A percentile compares a stretch with the other conserved stretches of the same genome.
Conservation (phyloP, 148 eudicot species). For the Nepenthes gracilis region DNA sequence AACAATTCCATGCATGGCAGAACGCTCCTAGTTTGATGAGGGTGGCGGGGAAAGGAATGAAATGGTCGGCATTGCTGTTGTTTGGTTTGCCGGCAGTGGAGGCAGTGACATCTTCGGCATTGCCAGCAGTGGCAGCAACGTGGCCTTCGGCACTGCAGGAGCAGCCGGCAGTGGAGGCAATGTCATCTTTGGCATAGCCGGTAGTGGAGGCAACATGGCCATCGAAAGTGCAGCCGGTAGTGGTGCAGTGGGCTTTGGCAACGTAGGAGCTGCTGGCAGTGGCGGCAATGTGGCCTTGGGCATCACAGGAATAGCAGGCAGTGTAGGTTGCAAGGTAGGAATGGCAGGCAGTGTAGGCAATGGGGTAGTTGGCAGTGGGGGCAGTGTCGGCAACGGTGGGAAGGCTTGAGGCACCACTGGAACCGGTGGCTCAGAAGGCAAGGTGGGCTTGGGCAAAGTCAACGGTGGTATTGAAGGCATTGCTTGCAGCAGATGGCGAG, state of each 20-base stretch:
- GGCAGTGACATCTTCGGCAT: no score
- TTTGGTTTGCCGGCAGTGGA: no score
- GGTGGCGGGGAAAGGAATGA: slow-evolving; percentile 14
- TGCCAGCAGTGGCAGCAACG: slow-evolving; percentile 1
- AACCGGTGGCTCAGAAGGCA: not conserved
- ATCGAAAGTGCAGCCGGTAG: no score
- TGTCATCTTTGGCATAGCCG: slow-evolving; percentile 2
- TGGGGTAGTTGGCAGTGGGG: no score
- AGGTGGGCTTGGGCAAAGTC: not conserved
- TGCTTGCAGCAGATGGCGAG: slow-evolving; percentile 7
- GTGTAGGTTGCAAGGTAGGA: no score
- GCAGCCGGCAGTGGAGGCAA: no score
- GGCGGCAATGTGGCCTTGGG: no score
- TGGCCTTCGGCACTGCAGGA: not conserved
- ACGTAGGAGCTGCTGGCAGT: no score
- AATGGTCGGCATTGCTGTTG: no score
- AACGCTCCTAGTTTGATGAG: slow-evolving; percentile 3
- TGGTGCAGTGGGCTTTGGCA: not conserved
- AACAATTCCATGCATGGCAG: no score
- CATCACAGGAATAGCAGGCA: no score
- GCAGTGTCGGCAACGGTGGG: not conserved
- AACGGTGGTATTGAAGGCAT: slow-evolving; percentile 2
- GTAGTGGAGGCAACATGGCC: not conserved
- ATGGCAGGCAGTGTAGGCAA: no score
- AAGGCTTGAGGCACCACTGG: slow-evolving; percentile 1